Conservation (phyloP, 208 protist species). For the Angomonas ambiguus region DNA sequence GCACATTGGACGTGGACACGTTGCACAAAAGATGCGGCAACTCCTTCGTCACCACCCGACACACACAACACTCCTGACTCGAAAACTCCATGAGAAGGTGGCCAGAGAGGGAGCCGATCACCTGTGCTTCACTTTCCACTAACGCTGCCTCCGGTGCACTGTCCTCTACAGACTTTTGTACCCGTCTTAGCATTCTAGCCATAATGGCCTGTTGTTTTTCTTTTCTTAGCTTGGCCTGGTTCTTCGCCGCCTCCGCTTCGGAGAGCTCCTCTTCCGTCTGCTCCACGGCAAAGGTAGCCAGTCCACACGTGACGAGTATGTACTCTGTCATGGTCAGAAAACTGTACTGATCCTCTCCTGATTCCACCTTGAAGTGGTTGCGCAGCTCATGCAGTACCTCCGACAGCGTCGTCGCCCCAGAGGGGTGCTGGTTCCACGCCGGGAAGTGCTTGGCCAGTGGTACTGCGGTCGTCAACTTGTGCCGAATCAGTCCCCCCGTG, state of each 20-base stretch:
- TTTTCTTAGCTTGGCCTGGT: slow-evolving; percentile 44
- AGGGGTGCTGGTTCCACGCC: background rate
- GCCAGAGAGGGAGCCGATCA: slow-evolving; percentile 11
- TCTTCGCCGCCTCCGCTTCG: slow-evolving; percentile 20
- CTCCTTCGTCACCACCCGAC: slow-evolving; percentile 18
- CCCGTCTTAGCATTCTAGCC: slow-evolving; percentile 42
- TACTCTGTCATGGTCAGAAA: slow-evolving; percentile 48
- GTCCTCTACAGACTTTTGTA: slow-evolving; percentile 19
- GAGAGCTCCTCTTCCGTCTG: slow-evolving; percentile 3
- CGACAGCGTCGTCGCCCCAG: slow-evolving; percentile 10
- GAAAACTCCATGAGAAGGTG: slow-evolving; percentile 26
- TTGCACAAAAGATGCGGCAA: slow-evolving; percentile 33
- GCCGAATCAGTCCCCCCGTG: slow-evolving; percentile 27
- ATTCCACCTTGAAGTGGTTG: slow-evolving; percentile 20
- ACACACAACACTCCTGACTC: slow-evolving; percentile 45
- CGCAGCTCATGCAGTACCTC: slow-evolving; percentile 50
- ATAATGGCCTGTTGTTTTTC: slow-evolving; percentile 64
- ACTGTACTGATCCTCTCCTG: slow-evolving; percentile 39
- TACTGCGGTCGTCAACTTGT: slow-evolving; percentile 38
- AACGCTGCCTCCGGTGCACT: background rate
- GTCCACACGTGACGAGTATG: slow-evolving; percentile 30
- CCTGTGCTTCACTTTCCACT: background rate
- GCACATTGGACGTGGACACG: slow-evolving; percentile 28
- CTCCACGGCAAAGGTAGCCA: slow-evolving; percentile 31
- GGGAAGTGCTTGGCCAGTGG: background rate